These are phyloP conservation scores for Panicum hallii DNA, from an alignment of 202 grass and related monocot species.

Conservation along the genomic window DNA sequence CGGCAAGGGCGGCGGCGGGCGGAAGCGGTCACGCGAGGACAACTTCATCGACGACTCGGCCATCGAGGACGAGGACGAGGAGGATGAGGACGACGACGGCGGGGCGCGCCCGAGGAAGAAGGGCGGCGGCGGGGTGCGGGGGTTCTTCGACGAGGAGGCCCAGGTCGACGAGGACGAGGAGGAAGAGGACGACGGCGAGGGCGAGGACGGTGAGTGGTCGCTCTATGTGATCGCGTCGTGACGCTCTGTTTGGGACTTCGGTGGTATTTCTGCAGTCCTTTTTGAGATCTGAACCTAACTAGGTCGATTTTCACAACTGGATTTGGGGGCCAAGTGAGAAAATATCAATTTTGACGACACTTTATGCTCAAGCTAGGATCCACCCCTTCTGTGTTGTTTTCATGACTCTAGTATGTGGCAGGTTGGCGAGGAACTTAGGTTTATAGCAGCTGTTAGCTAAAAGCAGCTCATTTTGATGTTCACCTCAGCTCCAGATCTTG, in stretches of 20 bases:
- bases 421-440: neutral
- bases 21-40: constrained; percentile 56
- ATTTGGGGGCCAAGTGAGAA: constrained; percentile 5
- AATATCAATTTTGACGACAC: neutral
- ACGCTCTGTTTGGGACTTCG: neutral
- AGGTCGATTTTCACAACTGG: constrained; percentile 15
- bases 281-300: constrained; percentile 47
- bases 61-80: constrained; percentile 89
- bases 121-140: constrained; percentile 60
- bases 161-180: constrained; percentile 91
- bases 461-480: neutral
- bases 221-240: constrained; percentile 2
- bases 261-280: neutral
- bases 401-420: neutral
- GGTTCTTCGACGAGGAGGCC: constrained; percentile 90
- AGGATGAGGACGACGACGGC: constrained; percentile 67
- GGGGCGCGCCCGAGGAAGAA: constrained; percentile 62
- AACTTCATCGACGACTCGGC: constrained; percentile 96
- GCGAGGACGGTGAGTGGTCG: constrained; percentile 70
- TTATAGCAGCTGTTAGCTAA: neutral
- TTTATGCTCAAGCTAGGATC: constrained; percentile 3
- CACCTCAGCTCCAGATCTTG: neutral
- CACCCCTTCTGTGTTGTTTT: constrained; percentile 1
- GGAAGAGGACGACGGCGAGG: constrained; percentile 91
- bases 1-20: constrained; percentile 38